phyloP scores from a whole-genome alignment of 2,329 filamentous ascomycete species.

The Fusarium avenaceum region DNA sequence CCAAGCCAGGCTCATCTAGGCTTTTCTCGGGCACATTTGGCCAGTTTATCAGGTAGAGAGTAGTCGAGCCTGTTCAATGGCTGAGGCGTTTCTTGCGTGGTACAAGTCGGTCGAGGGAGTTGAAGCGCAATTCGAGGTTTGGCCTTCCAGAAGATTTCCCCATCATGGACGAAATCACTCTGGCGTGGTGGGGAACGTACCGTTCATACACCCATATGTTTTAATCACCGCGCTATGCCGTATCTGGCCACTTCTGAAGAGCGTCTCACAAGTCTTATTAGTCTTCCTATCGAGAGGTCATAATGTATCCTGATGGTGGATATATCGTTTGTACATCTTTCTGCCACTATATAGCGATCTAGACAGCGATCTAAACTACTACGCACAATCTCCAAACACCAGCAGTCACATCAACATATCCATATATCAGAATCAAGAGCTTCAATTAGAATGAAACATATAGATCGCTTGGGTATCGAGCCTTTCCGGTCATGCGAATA shows the following conservation, averaged over 20 bases:
- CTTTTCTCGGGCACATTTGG: conserved; percentile 44
- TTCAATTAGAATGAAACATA: conserved; percentile 44
- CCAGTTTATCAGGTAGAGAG: not conserved
- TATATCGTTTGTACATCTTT: not conserved
- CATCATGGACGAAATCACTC: conserved; percentile 40
- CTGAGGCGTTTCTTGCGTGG: conserved; percentile 13
- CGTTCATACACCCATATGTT: not conserved
- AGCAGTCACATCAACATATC: conserved; percentile 4
- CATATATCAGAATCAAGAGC: conserved; percentile 6
- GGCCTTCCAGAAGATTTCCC: conserved; percentile 22
- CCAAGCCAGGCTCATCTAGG: conserved; percentile 56
- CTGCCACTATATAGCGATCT: too few relatives aligned
- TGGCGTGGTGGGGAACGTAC: conserved; percentile 37
- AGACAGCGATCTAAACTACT: not conserved
- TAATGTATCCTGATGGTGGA: not conserved
- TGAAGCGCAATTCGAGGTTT: conserved; percentile 17
- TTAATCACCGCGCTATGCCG: conserved; percentile 8
- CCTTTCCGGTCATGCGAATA: conserved; percentile 41
- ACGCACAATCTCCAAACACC: not conserved
- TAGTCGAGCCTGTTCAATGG: conserved; percentile 19
- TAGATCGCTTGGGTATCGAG: conserved; percentile 50
- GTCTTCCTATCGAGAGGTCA: not conserved
- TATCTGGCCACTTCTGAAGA: not conserved
- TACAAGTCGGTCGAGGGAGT: conserved; percentile 5
- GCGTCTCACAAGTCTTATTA: not conserved